Conservation (phyloP, 2,329 filamentous ascomycete genomes). For the Hymenoscyphus linearis region DNA sequence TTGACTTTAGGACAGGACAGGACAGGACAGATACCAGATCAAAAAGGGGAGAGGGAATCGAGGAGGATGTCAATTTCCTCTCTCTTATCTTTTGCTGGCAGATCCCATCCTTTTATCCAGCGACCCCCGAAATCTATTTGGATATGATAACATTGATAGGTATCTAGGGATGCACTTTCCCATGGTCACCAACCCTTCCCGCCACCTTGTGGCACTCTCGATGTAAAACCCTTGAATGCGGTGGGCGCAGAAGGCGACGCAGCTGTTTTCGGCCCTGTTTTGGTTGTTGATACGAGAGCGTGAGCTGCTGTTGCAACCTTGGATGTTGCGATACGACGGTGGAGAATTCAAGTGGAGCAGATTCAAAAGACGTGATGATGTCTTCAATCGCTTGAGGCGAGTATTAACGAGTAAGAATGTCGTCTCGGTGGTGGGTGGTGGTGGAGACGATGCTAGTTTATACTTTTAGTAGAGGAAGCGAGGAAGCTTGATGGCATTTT, state of each 20-base stretch:
- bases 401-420: no score
- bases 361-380: neutral
- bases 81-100: neutral
- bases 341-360: neutral
- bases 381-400: neutral
- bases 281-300: neutral
- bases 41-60: neutral
- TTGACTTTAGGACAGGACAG: no score
- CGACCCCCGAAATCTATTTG: neutral
- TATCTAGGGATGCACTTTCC: neutral
- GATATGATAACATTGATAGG: neutral
- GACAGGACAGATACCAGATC: neutral
- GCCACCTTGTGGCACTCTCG: conserved; percentile 1
- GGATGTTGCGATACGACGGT: neutral
- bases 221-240: neutral
- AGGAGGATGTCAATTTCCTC: neutral
- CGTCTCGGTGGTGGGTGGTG: neutral
- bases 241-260: no score
- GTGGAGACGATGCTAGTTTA: neutral
- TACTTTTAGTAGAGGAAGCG: neutral
- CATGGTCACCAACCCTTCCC: neutral
- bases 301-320: neutral
- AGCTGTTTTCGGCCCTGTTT: neutral
- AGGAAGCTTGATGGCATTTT: neutral
- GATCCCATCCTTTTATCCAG: neutral